These are phyloP conservation scores for Candida neerlandica DNA, from an alignment of 1,139 yeast genomes.

Conservation along the genomic window DNA sequence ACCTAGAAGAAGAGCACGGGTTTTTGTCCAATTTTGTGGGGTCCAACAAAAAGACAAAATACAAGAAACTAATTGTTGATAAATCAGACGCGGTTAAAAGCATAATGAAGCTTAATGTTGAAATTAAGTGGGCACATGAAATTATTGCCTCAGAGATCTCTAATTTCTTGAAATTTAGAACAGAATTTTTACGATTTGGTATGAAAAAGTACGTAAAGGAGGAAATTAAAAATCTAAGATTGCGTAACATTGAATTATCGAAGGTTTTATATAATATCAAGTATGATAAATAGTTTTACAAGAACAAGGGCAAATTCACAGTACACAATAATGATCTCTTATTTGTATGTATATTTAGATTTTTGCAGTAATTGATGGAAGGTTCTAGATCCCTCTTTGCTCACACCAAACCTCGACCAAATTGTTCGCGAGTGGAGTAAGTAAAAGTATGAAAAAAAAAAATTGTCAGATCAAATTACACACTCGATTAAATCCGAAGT, in stretches of 20 bases:
- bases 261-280: conserved; percentile 7
- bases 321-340: background rate
- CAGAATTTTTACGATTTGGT: conserved; percentile 39
- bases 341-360: background rate
- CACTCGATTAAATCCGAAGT: background rate
- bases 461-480: background rate
- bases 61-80: conserved; percentile 30
- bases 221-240: conserved; percentile 15
- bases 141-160: conserved; percentile 63
- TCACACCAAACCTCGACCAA: background rate
- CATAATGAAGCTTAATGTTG: conserved; percentile 36
- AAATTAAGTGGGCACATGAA: conserved; percentile 56
- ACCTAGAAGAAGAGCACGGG: conserved; percentile 23
- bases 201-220: conserved; percentile 33
- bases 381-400: conserved; percentile 9
- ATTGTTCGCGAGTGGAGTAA: background rate
- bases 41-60: conserved; percentile 38
- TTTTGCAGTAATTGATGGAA: conserved; percentile 8
- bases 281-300: background rate
- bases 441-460: background rate
- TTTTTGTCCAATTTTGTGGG: conserved; percentile 36
- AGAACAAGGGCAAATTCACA: background rate
- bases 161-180: conserved; percentile 54
- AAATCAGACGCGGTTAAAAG: conserved; percentile 39
- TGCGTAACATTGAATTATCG: conserved; percentile 14